Percentiles rank a stretch among this genome's conserved stretches.
phyloP scores from a whole-genome alignment of 1,284 basidiomycete species.

The Pterulicium gracile region DNA sequence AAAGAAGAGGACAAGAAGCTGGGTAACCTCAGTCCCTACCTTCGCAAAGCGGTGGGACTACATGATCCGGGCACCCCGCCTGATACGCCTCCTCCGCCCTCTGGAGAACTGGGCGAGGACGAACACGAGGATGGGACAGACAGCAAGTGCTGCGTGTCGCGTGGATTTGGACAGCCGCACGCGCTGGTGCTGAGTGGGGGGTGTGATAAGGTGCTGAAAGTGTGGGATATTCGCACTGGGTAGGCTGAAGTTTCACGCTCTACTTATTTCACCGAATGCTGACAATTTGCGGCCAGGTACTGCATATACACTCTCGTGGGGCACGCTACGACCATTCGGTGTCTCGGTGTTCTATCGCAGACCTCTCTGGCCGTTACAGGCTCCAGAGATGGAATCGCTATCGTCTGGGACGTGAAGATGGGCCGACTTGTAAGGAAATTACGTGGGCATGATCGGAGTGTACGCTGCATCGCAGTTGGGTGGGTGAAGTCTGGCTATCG shows the following conservation, averaged over 20 bases:
- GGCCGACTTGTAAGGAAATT: not conserved
- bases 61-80: conserved; percentile 1
- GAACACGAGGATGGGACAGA: not conserved
- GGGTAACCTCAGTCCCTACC: not conserved
- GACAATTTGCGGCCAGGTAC: not conserved
- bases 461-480: conserved; percentile 2
- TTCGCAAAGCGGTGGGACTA: not conserved
- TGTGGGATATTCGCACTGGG: conserved; percentile 89
- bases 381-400: not conserved
- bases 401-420: not conserved
- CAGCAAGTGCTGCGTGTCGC: conserved; percentile 10
- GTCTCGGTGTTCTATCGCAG: not conserved
- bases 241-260: conserved; percentile 24
- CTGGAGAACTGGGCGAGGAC: too few species aligned
- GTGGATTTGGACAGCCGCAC: conserved; percentile 28
- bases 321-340: not conserved
- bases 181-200: conserved; percentile 85
- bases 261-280: not conserved
- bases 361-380: conserved; percentile 1
- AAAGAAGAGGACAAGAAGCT: conserved; percentile 10
- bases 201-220: conserved; percentile 81
- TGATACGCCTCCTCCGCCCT: not conserved
- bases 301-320: not conserved
- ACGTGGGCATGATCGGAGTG: not conserved
- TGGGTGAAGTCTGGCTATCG: not conserved